Conservation (phyloP, 2,329 filamentous ascomycete genomes). For the Whalleya microplaca region DNA sequence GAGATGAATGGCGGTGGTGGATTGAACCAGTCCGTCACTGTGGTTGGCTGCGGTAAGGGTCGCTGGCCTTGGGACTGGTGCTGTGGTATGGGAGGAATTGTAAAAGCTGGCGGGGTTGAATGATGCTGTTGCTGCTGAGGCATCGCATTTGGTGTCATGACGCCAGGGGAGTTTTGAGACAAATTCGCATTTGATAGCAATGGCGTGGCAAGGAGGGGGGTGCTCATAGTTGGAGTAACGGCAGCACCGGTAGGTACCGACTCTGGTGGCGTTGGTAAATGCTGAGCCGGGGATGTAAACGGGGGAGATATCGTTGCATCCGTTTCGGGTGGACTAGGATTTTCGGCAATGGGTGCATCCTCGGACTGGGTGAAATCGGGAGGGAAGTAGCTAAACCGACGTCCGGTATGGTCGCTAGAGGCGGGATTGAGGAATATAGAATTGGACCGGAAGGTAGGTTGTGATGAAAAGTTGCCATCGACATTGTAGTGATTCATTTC, state of each 20-base stretch:
- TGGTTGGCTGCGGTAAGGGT: constrained; percentile 47
- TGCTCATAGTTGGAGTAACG: constrained; percentile 31
- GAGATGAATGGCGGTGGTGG: constrained; percentile 57
- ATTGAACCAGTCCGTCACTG: constrained; percentile 55
- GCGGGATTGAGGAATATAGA: constrained; percentile 67
- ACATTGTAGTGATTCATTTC: constrained; percentile 52
- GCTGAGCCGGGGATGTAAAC: constrained; percentile 33
- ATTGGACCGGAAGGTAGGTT: constrained; percentile 65
- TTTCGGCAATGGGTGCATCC: constrained; percentile 37
- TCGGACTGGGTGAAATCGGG: constrained; percentile 52
- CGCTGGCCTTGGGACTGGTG: constrained; percentile 43
- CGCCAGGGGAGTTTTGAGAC: constrained; percentile 29
- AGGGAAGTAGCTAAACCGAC: constrained; percentile 67
- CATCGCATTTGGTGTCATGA: constrained; percentile 23
- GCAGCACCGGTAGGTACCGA: constrained; percentile 29
- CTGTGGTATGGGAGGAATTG: constrained; percentile 45
- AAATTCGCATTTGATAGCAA: constrained; percentile 29
- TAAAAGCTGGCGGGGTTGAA: constrained; percentile 41
- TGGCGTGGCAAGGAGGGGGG: constrained; percentile 30
- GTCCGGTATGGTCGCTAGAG: constrained; percentile 55
- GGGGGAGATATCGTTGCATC: constrained; percentile 36
- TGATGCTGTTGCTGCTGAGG: constrained; percentile 24
- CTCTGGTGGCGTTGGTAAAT: constrained; percentile 35
- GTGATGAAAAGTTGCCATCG: constrained; percentile 47
- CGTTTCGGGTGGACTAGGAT: constrained; percentile 35